phyloP scores from a whole-genome alignment of 2,329 filamentous ascomycete genomes.

The Ambrosiella beaveri region DNA sequence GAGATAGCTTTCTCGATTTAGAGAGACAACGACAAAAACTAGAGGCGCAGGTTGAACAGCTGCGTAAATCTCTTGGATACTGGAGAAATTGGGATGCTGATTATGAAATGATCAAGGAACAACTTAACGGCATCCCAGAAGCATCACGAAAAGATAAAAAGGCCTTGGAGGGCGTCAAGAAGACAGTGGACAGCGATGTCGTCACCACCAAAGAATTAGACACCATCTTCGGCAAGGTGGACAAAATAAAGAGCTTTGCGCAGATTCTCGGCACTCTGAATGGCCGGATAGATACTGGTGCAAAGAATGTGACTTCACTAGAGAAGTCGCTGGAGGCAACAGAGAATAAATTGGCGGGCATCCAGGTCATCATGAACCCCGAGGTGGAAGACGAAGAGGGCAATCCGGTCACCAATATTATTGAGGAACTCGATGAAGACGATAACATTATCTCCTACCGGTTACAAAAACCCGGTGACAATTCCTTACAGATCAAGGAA shows the following conservation, averaged over 20 bases:
- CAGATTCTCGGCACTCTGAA: conserved; percentile 44
- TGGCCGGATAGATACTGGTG: conserved; percentile 14
- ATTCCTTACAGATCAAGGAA: conserved; percentile 50
- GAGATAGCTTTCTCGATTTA: conserved; percentile 45
- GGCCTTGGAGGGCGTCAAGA: conserved; percentile 40
- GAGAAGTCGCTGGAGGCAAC: conserved; percentile 34
- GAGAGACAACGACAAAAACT: conserved; percentile 60
- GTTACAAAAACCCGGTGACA: conserved; percentile 48
- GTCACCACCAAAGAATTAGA: conserved; percentile 40
- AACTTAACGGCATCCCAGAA: conserved; percentile 42
- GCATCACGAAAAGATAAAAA: conserved; percentile 24
- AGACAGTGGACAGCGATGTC: conserved; percentile 43
- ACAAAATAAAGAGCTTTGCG: conserved; percentile 16
- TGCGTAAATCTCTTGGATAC: conserved; percentile 61
- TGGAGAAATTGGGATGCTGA: conserved; percentile 88
- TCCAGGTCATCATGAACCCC: conserved; percentile 12
- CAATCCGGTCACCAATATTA: conserved; percentile 66
- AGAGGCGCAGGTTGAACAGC: conserved; percentile 51
- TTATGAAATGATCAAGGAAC: conserved; percentile 77
- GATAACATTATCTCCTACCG: conserved; percentile 62
- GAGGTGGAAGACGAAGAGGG: conserved; percentile 24
- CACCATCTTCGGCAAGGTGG: conserved; percentile 25
- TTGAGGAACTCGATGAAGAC: conserved; percentile 81
- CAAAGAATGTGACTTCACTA: conserved; percentile 10
- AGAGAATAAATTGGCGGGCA: conserved; percentile 38